These are phyloP conservation scores for Chrysosporium keratinophilum DNA, from an alignment of 2,329 filamentous ascomycete genomes.

Conservation along the genomic window DNA sequence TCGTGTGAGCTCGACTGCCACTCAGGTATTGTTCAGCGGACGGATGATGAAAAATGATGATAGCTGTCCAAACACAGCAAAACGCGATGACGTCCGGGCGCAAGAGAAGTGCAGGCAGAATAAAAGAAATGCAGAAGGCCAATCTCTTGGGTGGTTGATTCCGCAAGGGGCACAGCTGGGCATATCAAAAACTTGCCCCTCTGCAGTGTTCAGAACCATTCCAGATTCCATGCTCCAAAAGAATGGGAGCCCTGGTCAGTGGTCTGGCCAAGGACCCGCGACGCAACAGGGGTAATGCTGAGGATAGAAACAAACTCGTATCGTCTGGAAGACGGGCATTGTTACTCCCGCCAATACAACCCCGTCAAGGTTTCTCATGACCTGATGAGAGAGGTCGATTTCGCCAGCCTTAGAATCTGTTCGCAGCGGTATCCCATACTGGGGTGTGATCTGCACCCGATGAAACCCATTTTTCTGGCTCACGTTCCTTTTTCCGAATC, in stretches of 20 bases:
- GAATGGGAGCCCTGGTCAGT: background rate
- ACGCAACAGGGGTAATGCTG: constrained; percentile 5
- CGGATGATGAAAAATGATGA: background rate
- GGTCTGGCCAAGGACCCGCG: background rate
- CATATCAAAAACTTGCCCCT: constrained; percentile 3
- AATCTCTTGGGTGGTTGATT: background rate
- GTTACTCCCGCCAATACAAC: constrained; percentile 3
- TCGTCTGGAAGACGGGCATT: constrained; percentile 2
- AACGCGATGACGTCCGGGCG: background rate
- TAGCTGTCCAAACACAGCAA: background rate
- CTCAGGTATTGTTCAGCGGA: too few species aligned
- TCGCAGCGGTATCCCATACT: constrained; percentile 1
- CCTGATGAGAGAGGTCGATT: background rate
- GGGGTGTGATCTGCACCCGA: constrained; percentile 8
- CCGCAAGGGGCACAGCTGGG: background rate
- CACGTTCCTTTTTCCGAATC: constrained; percentile 4
- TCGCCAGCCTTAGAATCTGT: too few species aligned
- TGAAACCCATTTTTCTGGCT: background rate
- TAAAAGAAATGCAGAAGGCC: background rate
- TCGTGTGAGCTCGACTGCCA: too few species aligned
- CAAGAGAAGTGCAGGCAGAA: background rate
- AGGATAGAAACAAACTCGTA: constrained; percentile 8
- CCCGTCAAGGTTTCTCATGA: constrained; percentile 1
- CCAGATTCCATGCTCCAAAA: background rate
- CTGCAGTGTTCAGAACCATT: background rate